phyloP scores from a whole-genome alignment of 2,329 filamentous ascomycete genomes.

The Alternaria atra region DNA sequence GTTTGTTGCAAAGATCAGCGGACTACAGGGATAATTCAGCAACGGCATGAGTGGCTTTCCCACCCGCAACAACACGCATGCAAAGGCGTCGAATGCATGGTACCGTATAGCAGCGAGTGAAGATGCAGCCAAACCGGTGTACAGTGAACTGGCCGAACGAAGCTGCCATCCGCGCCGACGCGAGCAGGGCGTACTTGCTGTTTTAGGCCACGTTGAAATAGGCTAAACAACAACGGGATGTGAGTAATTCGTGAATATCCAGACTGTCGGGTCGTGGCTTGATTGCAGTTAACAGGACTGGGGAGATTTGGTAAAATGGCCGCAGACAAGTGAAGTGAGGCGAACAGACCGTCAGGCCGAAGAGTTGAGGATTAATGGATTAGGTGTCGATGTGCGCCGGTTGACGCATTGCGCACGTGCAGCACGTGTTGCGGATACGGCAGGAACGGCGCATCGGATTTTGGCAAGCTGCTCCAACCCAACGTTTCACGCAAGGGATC shows the following conservation, averaged over 20 bases:
- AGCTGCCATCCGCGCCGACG: slow-evolving; percentile 3
- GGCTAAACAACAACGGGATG: slow-evolving; percentile 6
- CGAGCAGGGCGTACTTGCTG: background rate
- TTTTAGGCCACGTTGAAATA: background rate
- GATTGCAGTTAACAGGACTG: background rate
- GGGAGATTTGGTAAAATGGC: slow-evolving; percentile 3
- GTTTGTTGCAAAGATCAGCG: slow-evolving; percentile 3
- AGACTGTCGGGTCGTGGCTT: background rate
- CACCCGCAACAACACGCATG: slow-evolving; percentile 5
- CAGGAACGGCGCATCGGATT: slow-evolving; percentile 17
- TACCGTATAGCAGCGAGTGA: slow-evolving; percentile 3
- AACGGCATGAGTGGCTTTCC: slow-evolving; percentile 8
- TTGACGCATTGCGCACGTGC: slow-evolving; percentile 10
- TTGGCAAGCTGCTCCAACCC: slow-evolving; percentile 6
- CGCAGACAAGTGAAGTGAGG: background rate
- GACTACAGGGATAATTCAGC: slow-evolving; percentile 3
- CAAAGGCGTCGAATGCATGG: slow-evolving; percentile 4
- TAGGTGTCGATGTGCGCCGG: slow-evolving; percentile 6
- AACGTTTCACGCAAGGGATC: background rate
- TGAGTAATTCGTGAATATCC: slow-evolving; percentile 6
- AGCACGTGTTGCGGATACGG: slow-evolving; percentile 8
- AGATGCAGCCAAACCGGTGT: background rate
- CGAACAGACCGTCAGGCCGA: slow-evolving; percentile 2
- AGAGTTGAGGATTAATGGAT: background rate
- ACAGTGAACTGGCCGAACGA: background rate